Base-by-base conservation (phyloP, 257 asterid species). In the Leonotis leonurus region DNA sequence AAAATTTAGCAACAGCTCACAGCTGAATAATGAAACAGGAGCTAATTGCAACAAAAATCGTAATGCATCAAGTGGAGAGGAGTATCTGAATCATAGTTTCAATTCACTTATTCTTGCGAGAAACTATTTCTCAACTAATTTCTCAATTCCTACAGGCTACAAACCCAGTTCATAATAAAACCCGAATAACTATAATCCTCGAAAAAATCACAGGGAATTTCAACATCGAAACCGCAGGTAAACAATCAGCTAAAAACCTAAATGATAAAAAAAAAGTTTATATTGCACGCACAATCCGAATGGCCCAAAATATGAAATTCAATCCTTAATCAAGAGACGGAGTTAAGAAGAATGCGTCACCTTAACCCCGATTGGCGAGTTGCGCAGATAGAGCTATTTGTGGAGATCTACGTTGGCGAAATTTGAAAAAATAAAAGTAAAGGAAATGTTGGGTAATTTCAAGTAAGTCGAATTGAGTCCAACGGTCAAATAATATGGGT, bases 291-390 rank as follows among this genome's bases (percentile, higher is more conserved):
- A 67, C 73, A 4, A 20, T 46, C 54, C 8, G 56, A 61, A 16
- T n/a, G n/a, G n/a, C 22, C 21, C 41, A 49, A 21, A 36, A n/a
- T 14, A 8, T 8, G 39, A 32, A 40, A 65, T 2, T 18, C 27
- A 20, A 18, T 3, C 39, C 43, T 36, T 20, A 9, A 62, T 46
- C 27, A 22, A 56, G n/a, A 45, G 37, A 46, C 56, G 30, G 16
- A 36, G 56, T 44, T 51, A 25, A 26, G n/a, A 68, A 37, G 46
- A 61, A 53, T 37, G 48, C 36, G 41, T 50, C 41, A 73, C 78
- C 74, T 68, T 7, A 40, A 40, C 3, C n/a, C 64, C 30, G 59
- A 63, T 32, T 62, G 46, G 48, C 44, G 37, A 67, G 66, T 56
- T 33, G 59, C 49, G 50, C 0, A 14, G 6, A 2, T 6, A 32